Percentiles rank a stretch among this genome's conserved stretches.
Conservation (phyloP, 2,329 filamentous ascomycete species). For the Claviceps citrina region DNA sequence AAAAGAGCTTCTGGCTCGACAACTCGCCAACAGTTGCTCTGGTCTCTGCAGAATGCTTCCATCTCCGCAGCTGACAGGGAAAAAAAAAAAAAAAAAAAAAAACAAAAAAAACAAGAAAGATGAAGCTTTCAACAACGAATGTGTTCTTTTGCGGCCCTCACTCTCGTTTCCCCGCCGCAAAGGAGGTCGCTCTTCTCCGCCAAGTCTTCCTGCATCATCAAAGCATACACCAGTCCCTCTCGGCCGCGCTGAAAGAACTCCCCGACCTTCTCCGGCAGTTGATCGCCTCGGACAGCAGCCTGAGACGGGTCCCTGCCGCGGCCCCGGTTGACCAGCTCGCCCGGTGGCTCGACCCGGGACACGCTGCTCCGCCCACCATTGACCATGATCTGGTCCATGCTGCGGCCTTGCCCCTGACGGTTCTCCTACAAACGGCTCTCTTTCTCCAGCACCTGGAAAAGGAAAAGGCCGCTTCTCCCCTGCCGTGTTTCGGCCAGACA, state of each 20-base stretch:
- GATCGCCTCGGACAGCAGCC: not conserved
- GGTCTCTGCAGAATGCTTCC: too few species aligned
- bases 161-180: not conserved
- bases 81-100: too few species aligned
- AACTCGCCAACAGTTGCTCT: too few species aligned
- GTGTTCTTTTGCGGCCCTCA: not conserved
- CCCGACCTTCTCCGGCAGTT: not conserved
- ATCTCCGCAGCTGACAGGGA: too few species aligned
- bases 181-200: not conserved
- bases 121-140: not conserved
- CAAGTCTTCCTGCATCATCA: not conserved
- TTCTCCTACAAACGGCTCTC: not conserved
- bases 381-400: not conserved
- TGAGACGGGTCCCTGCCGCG: not conserved
- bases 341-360: not conserved
- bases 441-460: not conserved
- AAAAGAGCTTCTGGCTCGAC: not conserved
- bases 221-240: not conserved
- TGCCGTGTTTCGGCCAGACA: not conserved
- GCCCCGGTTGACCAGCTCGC: not conserved
- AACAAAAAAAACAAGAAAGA: not conserved
- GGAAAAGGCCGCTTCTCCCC: not conserved
- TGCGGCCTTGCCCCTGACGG: not conserved
- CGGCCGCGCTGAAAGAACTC: not conserved
- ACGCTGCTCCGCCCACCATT: not conserved